A percentile compares a stretch with the other conserved stretches of the same genome.
These are phyloP conservation scores for Astragalus membranaceus DNA, from an alignment of 306 rosid species.

Conservation along the genomic window DNA sequence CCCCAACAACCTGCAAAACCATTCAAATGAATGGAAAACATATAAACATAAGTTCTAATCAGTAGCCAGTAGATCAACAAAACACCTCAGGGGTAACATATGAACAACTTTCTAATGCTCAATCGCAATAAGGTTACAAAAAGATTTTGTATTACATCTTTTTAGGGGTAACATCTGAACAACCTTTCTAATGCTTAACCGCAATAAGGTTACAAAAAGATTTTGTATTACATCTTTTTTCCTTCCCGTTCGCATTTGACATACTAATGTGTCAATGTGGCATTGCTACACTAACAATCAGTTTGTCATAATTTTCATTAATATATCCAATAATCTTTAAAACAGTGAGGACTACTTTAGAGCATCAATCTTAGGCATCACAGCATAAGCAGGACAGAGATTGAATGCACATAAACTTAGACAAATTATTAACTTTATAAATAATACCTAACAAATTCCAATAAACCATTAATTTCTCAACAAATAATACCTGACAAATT, in stretches of 20 bases:
- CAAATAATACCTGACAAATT: conserved; percentile 72
- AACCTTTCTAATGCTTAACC: too few relatives aligned
- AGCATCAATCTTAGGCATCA: conserved; percentile 4
- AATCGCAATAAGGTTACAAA: not conserved
- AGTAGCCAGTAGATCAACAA: conserved; percentile 13
- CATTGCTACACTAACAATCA: not conserved
- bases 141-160: not conserved
- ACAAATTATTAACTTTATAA: too few relatives aligned
- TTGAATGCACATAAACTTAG: too few relatives aligned
- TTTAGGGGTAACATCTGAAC: too few relatives aligned
- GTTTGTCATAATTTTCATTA: not conserved
- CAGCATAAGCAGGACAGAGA: too few relatives aligned
- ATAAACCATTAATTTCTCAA: conserved; percentile 26
- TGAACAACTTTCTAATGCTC: not conserved
- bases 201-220: too few relatives aligned
- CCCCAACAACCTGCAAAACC: conserved; percentile 83
- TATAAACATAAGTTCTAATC: conserved; percentile 7
- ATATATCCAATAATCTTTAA: not conserved
- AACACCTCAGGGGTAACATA: conserved; percentile 2
- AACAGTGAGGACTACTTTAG: not conserved
- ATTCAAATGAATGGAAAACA: conserved; percentile 15
- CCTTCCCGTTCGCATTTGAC: not conserved
- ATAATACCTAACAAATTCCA: conserved; percentile 66
- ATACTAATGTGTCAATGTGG: not conserved
- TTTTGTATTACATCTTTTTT: too few relatives aligned